Evolutionary conservation across 2,329 filamentous ascomycete species (phyloP), one percentile per base, ranked within the genome.

Genomic region (Ophiostoma novo-ulmi): DNA sequence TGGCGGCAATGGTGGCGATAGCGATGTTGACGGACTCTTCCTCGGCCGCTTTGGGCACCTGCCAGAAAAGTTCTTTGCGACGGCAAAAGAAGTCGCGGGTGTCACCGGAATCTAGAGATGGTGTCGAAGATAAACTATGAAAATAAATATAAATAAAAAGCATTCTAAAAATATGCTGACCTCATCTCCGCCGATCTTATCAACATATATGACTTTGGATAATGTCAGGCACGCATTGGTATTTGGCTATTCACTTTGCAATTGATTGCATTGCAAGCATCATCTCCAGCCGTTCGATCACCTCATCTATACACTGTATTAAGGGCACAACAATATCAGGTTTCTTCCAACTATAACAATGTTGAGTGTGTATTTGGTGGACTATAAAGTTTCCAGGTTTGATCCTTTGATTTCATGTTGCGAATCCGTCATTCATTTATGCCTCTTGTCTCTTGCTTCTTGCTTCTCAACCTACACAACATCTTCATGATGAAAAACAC

Each of bases 11-110:
- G 41, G 31, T 17, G 41, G 17, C 4, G 41, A n/a, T 10, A 35
- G 10, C 44, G 66, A 68, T 8, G 87, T 94, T 14, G 92, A 96
- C 80, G 92, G 92, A 0, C 81, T 95, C 79, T 95, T 95, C 76
- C 78, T 96, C 71, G 93, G 92, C 0, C 81, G 93, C 38, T 96
- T 95, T 78, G 92, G 88, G 14, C 92, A 96, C 80, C 88, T 94
- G 76, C 85, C 91, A 10, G 84, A 85, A 48, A 89, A 89, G 69
- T 88, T 96, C 74, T 84, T 87, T 72, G 87, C 87, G 80, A 91
- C 93, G 5, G 88, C 94, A 66, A 79, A 83, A 41, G 92, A 96
- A 78, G 87, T 95, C 41, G 85, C 87, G 10, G 81, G 70, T n/a
- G 87, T 95, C 39, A 85, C 87, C 10, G 81, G 65, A n/a, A 17